These are phyloP conservation scores for Eimeria falciformis DNA, from an alignment of 169 alveolate genomes.

Conservation along the genomic window DNA sequence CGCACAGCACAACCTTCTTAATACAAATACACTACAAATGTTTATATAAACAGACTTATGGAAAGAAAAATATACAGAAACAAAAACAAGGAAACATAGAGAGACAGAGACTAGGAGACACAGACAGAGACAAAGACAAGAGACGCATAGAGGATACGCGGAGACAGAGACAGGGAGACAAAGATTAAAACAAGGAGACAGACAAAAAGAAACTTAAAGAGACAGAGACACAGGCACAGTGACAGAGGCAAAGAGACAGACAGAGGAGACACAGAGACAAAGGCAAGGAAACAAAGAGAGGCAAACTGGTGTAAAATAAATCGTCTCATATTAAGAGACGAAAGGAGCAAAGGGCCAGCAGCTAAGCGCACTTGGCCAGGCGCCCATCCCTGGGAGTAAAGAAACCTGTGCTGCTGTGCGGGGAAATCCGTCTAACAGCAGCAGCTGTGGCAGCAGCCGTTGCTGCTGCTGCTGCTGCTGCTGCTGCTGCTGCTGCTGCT, in stretches of 20 bases:
- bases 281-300: too few relatives aligned
- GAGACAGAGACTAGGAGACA: not conserved
- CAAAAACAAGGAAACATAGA: too few relatives aligned
- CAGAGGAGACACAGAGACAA: too few relatives aligned
- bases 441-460: conserved; percentile 43
- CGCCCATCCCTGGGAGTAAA: conserved; percentile 26
- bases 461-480: conserved; percentile 44
- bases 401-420: conserved; percentile 12
- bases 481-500: conserved; percentile 17
- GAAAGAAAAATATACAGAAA: too few relatives aligned
- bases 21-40: too few relatives aligned
- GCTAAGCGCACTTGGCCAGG: conserved; percentile 36
- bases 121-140: not conserved
- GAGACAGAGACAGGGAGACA: not conserved
- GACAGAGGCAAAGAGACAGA: too few relatives aligned
- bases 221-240: too few relatives aligned
- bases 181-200: not conserved
- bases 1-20: too few relatives aligned
- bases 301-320: too few relatives aligned
- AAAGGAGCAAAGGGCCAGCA: too few relatives aligned
- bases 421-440: conserved; percentile 30
- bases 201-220: not conserved
- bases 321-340: too few relatives aligned
- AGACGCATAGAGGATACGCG: not conserved
- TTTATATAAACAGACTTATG: too few relatives aligned